Evolutionary conservation across 2,329 filamentous ascomycete genomes (phyloP).

Genomic region (Grosmannia clavigera): DNA sequence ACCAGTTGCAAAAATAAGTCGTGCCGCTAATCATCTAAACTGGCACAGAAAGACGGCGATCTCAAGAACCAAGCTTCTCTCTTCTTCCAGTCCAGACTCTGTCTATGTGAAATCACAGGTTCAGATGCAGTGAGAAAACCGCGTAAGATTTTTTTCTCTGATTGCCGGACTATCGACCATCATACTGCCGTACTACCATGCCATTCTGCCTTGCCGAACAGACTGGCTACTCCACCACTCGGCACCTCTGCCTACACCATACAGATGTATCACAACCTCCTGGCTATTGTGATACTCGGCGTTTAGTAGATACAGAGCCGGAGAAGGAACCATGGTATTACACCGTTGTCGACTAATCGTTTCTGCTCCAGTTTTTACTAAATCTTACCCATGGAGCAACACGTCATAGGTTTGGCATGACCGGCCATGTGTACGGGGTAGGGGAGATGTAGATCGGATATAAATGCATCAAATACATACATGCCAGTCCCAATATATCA

Average conservation of each 20-base stretch:
- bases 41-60: no score
- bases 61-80: no score
- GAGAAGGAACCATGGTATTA: background rate
- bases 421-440: no score
- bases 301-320: background rate
- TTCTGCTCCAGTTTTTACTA: background rate
- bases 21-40: no score
- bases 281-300: background rate
- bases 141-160: no score
- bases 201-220: background rate
- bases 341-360: background rate
- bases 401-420: background rate
- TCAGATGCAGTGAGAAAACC: no score
- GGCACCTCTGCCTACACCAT: background rate
- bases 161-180: background rate
- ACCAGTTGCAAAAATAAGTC: no score
- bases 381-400: background rate
- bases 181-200: background rate
- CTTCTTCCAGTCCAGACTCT: no score
- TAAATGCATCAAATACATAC: no score
- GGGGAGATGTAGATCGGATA: no score
- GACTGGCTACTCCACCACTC: background rate
- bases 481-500: no score
- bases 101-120: no score
- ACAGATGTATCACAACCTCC: background rate